Conservation (phyloP, 2,329 filamentous ascomycete species). For the Aspergillus jensenii region DNA sequence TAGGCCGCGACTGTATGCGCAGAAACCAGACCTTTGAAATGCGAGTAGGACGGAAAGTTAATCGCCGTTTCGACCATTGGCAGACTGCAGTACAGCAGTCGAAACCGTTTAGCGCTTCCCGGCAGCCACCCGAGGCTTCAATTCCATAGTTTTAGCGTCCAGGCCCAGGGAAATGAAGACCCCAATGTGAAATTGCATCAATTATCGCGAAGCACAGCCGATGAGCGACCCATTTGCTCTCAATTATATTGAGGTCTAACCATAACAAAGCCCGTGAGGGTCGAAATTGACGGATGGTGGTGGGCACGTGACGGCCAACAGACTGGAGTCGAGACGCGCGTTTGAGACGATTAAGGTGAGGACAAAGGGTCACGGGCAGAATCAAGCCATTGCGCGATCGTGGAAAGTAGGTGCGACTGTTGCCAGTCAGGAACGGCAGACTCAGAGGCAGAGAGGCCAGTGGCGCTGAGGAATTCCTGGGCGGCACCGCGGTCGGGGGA, state of each 20-base stretch:
- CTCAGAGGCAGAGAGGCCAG: neutral
- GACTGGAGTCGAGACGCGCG: neutral
- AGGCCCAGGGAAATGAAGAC: neutral
- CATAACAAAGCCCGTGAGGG: neutral
- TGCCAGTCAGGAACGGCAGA: neutral
- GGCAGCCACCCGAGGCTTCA: neutral
- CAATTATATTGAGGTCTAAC: neutral
- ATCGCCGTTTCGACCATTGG: no score
- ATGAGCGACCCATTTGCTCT: neutral
- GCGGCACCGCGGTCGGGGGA: constrained; percentile 17
- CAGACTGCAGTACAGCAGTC: neutral
- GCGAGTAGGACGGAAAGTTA: no score
- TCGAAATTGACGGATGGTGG: neutral
- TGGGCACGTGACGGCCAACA: neutral
- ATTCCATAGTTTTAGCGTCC: neutral
- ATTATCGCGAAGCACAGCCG: neutral
- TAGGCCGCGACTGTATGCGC: neutral
- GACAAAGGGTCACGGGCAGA: neutral
- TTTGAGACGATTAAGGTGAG: neutral
- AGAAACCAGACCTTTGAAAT: neutral
- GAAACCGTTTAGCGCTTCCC: constrained; percentile 6
- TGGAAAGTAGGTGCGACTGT: neutral
- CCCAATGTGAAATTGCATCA: constrained; percentile 3
- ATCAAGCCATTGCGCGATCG: neutral
- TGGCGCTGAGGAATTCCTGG: neutral